Base-by-base conservation (phyloP, 1,284 basidiomycete genomes). In the Austroboletus niveus region DNA sequence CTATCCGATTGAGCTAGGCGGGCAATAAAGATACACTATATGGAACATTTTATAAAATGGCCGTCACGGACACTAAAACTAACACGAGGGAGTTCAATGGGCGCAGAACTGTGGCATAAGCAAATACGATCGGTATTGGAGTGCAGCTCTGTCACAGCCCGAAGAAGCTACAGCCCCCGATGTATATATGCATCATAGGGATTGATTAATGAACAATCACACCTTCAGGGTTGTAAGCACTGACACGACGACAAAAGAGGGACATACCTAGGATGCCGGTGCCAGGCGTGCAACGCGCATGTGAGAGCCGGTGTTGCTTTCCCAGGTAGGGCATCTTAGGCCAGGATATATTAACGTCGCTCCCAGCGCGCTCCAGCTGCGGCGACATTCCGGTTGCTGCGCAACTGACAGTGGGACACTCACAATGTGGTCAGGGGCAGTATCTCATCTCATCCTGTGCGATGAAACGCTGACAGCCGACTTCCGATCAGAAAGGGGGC, bases 1-100 rank as follows among this genome's bases (percentile, higher is more conserved):
- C 85, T 88, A 85, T 82, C 84, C 84, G 82, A 88, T 86, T 87
- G 85, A 87, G 84, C 84, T 86, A 86, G 83, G 83, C 84, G 79
- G 84, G 83, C 83, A 29, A 29, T 6, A 7, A 6, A 6, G 7
- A 8, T 29, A 5, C 1, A 8, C 6, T 29, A 5, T 29, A 29
- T 7, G 5, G 8, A 29, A 7, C 27, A 29, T 29, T 1, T 29
- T 29, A 5, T 4, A 29, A 29, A 29, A 29, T 29, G 27, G 27
- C 27, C 27, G 7, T 29, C 27, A 29, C 27, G 27, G 27, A 27
- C 5, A 22, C 38, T 5, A 10, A 20, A 20, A 20, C 38, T 10
- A n/a, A 15, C 45, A 61, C 10, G 60, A 52, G 49, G 47, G 35
- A 17, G 30, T 48, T 20, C 22, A 39, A 49, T 48, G 60, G 62